Evolutionary conservation across 2,329 filamentous ascomycete species (phyloP).

Genomic region (Pestalotiopsis sp.): DNA sequence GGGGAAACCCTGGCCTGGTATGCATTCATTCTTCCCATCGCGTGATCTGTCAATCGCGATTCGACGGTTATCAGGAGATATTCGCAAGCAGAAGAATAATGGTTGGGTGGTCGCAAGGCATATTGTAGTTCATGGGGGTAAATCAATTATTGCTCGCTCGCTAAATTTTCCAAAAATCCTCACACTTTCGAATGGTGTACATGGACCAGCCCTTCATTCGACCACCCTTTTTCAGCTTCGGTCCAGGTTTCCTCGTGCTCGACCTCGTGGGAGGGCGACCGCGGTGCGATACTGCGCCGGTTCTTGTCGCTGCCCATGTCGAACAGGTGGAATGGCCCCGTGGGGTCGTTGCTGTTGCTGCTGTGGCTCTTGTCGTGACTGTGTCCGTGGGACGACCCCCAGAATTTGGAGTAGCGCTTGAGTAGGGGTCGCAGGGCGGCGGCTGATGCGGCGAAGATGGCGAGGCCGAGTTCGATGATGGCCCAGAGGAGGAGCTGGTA

Average conservation of each 20-base stretch:
- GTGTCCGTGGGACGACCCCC: background rate
- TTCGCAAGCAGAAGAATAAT: too few species aligned
- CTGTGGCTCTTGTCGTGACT: background rate
- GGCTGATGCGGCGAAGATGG: conserved; percentile 30
- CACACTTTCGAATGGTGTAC: background rate
- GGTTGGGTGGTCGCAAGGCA: too few species aligned
- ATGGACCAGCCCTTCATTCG: background rate
- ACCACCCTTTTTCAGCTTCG: background rate
- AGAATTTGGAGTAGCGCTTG: conserved; percentile 13
- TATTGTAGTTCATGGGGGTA: background rate
- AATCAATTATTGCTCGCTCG: background rate
- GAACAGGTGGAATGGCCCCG: background rate
- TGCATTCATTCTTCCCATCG: background rate
- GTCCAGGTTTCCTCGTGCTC: background rate
- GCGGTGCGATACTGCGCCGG: background rate
- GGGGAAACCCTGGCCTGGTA: background rate
- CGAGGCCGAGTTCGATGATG: conserved; percentile 31
- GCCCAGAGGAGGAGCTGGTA: conserved; percentile 34
- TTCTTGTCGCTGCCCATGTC: background rate
- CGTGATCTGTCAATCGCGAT: background rate
- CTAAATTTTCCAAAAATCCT: background rate
- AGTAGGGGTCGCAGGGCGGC: conserved; percentile 32
- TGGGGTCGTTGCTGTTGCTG: background rate
- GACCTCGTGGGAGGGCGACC: background rate
- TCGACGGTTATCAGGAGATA: background rate